These are phyloP conservation scores for Camelina laxa DNA, from an alignment of 345 rosid species.

Conservation along the genomic window DNA sequence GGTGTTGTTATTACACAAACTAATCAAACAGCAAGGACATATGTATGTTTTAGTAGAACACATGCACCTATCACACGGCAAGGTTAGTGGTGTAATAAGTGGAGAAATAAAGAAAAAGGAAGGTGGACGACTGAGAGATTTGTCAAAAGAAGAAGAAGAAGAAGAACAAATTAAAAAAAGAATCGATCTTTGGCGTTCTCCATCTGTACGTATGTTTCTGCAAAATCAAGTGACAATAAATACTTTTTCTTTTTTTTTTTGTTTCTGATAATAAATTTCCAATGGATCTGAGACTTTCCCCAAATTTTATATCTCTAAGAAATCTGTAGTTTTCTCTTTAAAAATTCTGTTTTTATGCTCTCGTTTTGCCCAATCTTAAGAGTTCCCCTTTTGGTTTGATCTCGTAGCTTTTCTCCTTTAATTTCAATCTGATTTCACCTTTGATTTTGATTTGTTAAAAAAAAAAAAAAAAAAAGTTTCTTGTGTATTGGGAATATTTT, in stretches of 20 bases:
- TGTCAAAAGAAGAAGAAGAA: slow-evolving; percentile 1
- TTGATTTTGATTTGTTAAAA: neutral
- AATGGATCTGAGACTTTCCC: slow-evolving; percentile 38
- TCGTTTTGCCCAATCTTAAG: slow-evolving; percentile 6
- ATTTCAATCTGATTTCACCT: slow-evolving; percentile 13
- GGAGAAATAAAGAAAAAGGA: neutral
- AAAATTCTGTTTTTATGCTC: neutral
- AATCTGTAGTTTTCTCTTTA: neutral
- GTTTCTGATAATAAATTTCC: neutral
- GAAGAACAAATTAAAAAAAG: neutral
- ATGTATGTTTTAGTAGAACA: neutral
- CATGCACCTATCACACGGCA: slow-evolving; percentile 1
- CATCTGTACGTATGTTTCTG: slow-evolving; percentile 23
- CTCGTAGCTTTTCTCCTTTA: neutral
- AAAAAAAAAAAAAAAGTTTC: neutral
- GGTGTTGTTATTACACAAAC: neutral
- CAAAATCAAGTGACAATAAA: slow-evolving; percentile 25
- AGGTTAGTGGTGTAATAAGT: slow-evolving; percentile 21
- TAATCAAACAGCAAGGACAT: neutral
- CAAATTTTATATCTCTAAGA: neutral
- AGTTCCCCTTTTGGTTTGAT: neutral
- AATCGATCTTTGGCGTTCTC: slow-evolving; percentile 28
- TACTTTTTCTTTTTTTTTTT: neutral
- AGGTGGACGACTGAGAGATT: slow-evolving; percentile 14
- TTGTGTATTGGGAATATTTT: neutral